These are phyloP conservation scores for Botrytis fabae DNA, from an alignment of 2,329 filamentous ascomycete genomes.

Conservation along the genomic window DNA sequence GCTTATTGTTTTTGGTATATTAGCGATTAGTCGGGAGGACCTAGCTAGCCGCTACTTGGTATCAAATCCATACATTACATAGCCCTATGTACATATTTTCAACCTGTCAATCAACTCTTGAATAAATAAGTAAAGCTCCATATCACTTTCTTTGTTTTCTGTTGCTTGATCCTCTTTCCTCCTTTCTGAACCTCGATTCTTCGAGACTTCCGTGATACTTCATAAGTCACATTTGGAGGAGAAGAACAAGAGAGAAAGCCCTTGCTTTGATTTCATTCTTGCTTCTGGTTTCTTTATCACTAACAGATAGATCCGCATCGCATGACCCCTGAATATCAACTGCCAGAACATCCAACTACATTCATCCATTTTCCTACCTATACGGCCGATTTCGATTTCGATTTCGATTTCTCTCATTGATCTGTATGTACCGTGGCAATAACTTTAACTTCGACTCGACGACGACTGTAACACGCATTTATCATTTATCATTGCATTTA, in stretches of 20 bases:
- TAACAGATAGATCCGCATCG: background rate
- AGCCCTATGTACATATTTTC: background rate
- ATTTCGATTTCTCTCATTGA: background rate
- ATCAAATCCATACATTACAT: background rate
- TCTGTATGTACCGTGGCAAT: background rate
- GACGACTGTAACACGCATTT: background rate
- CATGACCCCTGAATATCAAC: background rate
- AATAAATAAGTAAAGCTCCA: background rate
- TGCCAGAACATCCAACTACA: background rate
- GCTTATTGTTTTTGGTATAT: background rate
- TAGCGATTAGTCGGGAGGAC: background rate
- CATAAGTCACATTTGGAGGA: background rate
- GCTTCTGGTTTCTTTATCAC: background rate
- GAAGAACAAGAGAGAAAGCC: background rate
- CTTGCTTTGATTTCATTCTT: background rate
- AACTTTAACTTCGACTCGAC: background rate
- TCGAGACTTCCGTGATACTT: background rate
- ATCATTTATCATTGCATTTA: background rate
- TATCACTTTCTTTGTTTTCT: background rate
- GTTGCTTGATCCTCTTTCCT: background rate
- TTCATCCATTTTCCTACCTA: background rate
- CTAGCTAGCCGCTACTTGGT: conserved; percentile 2
- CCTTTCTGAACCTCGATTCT: background rate
- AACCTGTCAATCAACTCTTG: background rate
- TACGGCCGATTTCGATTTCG: background rate